Base-by-base conservation (phyloP, 352 stramenopile species). In the Globisporangium uncinulatum region DNA sequence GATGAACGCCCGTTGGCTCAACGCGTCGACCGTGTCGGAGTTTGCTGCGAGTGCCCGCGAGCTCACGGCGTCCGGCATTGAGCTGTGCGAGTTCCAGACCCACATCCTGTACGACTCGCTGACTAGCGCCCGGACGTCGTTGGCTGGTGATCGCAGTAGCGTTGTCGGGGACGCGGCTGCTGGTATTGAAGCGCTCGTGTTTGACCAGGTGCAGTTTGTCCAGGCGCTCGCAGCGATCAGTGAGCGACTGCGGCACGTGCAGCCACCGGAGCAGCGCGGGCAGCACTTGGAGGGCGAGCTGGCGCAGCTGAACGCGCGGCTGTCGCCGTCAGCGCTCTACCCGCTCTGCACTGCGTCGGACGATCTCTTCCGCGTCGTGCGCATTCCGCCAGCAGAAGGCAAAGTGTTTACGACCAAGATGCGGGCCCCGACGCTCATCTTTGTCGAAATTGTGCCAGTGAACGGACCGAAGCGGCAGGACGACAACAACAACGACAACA, bases 331-430 rank as follows among this genome's bases (percentile, higher is more conserved):
- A n/a, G 81, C 76, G 8, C 51, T 91, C 49, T 91, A 91, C 54
- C 82, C 82, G 11, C 54, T 92, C 8, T 89, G 82, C 37, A 73
- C 75, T 0, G 82, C 79, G 3, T 92, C 82, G 5, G 82, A 92
- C 44, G 71, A 87, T 39, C 55, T 92, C 21, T 85, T 82, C 55
- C 79, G 84, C 66, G 82, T 92, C 7, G 60, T 92, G 19, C 77
- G 82, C 7, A 82, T 92, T 29, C 78, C 82, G 31, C 79, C 78
- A 8, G 83, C 61, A 9, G 82, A 92, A 73, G 82, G 82, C 51
- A 92, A 88, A 60, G 82, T 92, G 15, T 92, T 92, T 36, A 87
- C 82, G n/a, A 92, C 82, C 9, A 92, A 92, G 68, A 88, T 89
- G 76, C 79, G 82, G 19, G 82, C 82, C 3, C 82, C 82, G 13